These are phyloP conservation scores for Biscogniauxia mediterranea DNA, from an alignment of 2,329 filamentous ascomycete genomes.

Conservation along the genomic window DNA sequence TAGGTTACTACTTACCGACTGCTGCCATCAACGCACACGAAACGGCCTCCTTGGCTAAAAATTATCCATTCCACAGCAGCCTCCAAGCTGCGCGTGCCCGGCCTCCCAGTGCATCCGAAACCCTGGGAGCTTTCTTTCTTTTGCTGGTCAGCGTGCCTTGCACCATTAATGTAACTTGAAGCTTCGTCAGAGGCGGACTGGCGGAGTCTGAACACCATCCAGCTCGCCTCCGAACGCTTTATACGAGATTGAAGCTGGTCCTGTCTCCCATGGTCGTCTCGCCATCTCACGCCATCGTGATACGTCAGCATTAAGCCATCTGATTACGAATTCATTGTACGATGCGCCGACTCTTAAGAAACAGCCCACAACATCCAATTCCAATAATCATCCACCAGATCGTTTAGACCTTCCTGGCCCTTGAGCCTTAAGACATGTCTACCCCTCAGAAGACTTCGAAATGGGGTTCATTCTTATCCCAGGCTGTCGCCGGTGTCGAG, in stretches of 20 bases:
- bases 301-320: conserved; percentile 18
- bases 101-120: neutral
- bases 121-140: neutral
- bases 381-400: neutral
- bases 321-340: conserved; percentile 10
- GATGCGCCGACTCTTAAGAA: conserved; percentile 20
- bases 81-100: neutral
- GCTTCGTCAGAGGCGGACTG: neutral
- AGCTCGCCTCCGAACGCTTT: neutral
- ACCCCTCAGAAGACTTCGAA: conserved; percentile 54
- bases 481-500: conserved; percentile 91
- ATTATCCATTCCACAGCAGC: neutral
- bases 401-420: conserved; percentile 5
- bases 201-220: neutral
- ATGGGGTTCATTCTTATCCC: conserved; percentile 81
- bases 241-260: neutral
- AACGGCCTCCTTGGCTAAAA: neutral
- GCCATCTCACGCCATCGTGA: conserved; percentile 7
- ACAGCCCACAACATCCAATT: conserved; percentile 11
- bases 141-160: neutral
- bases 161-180: neutral
- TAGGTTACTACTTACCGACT: neutral
- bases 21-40: neutral
- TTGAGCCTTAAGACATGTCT: conserved; percentile 39
- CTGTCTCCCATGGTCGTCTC: neutral